Base-by-base conservation (phyloP, 768 basidiomycete species). In the Symmetrospora coprosmae region DNA sequence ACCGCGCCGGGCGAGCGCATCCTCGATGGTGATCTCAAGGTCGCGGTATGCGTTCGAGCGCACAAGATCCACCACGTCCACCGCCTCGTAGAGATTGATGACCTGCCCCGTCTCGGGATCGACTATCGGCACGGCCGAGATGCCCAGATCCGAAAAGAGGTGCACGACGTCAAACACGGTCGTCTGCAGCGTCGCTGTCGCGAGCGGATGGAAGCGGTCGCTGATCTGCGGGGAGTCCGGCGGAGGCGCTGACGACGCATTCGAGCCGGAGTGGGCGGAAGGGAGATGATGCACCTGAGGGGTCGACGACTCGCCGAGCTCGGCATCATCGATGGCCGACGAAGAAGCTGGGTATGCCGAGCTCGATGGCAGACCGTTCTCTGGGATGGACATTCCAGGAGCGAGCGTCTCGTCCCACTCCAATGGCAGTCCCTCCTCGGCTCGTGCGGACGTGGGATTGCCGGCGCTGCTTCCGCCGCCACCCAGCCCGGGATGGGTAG, bases 11-110 rank as follows among this genome's bases (percentile, higher is more conserved):
- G 82, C 83, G 48, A 99, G 78, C 1, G 94, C 94, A 73, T 92
- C 85, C 35, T 82, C 81, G 66, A 99, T 86, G 19, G 85, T 96
- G 59, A 94, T 76, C 73, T 97, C 92, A 17, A 99, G 80, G n/a
- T 87, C 82, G 71, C 91, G 88, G 72, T 97, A 99, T 25, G 85
- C 87, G 45, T 88, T 79, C 37, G 66, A 65, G 1, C 89, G 83
- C 40, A 99, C 89, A 28, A 99, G 82, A 6, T 90, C 94, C 89
- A 97, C 92, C 49, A 99, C 92, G 76, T 99, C 94, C 23, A 99
- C 94, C 4, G 94, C 96, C 74, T 99, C 94, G 71, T 96, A 99
- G 47, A 99, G 74, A 71, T 99, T 91, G 65, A 97, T 79, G 39
- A 99, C 94, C 52, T 90, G 79, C 8, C 92, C 92, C 7, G 88